Evolutionary conservation across 129 eudicot genomes (phyloP), one percentile per base, ranked within the genome.

Genomic region (Deinandra increscens): DNA sequence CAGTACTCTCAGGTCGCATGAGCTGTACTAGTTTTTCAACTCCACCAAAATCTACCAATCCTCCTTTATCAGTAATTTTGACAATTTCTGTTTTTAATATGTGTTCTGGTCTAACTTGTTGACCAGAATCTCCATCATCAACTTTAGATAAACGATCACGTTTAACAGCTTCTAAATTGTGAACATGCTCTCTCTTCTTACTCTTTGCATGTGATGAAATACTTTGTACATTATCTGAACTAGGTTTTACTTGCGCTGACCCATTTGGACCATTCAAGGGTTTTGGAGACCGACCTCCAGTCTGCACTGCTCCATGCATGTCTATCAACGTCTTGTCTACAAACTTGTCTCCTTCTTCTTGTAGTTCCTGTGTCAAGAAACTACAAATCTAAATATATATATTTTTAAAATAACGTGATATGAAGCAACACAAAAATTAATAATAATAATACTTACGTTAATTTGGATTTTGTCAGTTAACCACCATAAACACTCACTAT

Each of bases 211-310:
- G 96, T 67, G 98, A 79, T 66, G 84, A 83, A 31, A 81, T 70
- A 68, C 81, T 86, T 66, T 89, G 98, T 70, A 73, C 78, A 75
- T 48, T 84, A 66, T 92, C 96, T 23, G 95, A 87, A 43, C 77
- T 76, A 69, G 87, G 83, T 63, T 87, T 92, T 55, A 84, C 19
- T 26, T 84, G 98, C 26, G 97, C 67, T 33, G 86, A 38, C 23
- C 80, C 67, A n/a, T 69, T 75, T 20, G 86, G 75, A 66, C 83
- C 83, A 79, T 76, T 86, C 78, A 78, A 55, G 38, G 88, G 85
- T 76, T 86, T 92, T 33, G 96, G 98, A 65, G 98, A 89, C 36
- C 95, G 89, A n/a, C 84, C 88, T 62, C 91, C 98, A 17, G 88
- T 76, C 82, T 84, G 94, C 42, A 66, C 77, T 10, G 87, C 76